Evolutionary conservation across 2,329 filamentous ascomycete genomes (phyloP), one percentile per base, ranked within the genome.

Genomic region (Pseudopyricularia javanii): DNA sequence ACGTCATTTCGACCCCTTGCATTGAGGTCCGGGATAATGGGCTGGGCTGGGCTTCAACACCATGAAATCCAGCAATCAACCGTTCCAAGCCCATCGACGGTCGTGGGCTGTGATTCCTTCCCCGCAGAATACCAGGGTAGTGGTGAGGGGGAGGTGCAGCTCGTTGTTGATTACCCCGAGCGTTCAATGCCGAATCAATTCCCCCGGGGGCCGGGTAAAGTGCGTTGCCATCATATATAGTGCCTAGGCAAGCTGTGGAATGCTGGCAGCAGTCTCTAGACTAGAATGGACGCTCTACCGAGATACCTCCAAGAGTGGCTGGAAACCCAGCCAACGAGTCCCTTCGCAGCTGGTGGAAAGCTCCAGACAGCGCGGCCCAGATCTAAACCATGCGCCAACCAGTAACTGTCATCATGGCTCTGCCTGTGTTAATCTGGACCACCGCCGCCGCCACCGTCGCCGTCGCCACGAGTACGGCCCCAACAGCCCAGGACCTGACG

Each of bases 401-500:
- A 12, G 12, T 3, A 2, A 14, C 40, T 24, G 24, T 7, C 14
- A 24, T 20, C 9, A 24, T 22, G 15, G 40, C 22, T 12, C 17
- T 17, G 14, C 3, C 24, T 6, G 22, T 20, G 12, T 5, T 45
- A 20, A 8, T 45, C 3, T 45, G 40, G 40, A 24, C 20, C 3
- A 12, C 40, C 5, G 14, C 20, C 6, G 40, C 24, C 40, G 17
- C 22, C 20, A 5, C 40, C 24, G 40, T 22, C 22, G 8, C 22
- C 11, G n/a, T n/a, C n/a, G n/a, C n/a, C n/a, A n/a, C n/a, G n/a
- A n/a, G n/a, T n/a, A n/a, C n/a, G n/a, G n/a, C n/a, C 15, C 40
- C 40, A 22, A 45, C 40, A 3, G 47, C 12, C 37, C 55, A 58
- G 49, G 54, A 67, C 30, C 68, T 73, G 28, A 57, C 70, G 15